A percentile compares a stretch with the other conserved stretches of the same genome.
These are phyloP conservation scores for Calonectria pauciramosa DNA, from an alignment of 2,329 filamentous ascomycete genomes.

Conservation along the genomic window DNA sequence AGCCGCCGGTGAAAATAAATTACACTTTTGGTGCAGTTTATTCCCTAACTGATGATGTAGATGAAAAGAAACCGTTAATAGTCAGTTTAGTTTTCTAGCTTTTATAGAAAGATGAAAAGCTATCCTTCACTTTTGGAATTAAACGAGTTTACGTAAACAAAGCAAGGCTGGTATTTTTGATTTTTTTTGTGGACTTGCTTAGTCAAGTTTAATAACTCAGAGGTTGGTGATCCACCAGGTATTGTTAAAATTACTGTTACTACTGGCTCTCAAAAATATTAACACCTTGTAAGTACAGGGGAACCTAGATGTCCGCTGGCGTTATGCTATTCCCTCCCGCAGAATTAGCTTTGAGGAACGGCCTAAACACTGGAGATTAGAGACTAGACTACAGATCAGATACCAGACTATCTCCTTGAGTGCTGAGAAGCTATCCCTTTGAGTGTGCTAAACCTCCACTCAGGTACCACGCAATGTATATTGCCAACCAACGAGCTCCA, in stretches of 20 bases:
- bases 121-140: neutral
- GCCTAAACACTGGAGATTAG: too few species aligned
- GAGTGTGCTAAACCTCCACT: too few species aligned
- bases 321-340: too few species aligned
- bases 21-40: slow-evolving; percentile 65
- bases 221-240: neutral
- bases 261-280: neutral
- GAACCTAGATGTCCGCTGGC: too few species aligned
- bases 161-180: neutral
- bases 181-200: neutral
- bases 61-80: too few species aligned
- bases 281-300: neutral
- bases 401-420: too few species aligned
- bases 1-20: slow-evolving; percentile 62
- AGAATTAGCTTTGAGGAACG: too few species aligned
- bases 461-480: too few species aligned
- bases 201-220: neutral
- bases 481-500: too few species aligned
- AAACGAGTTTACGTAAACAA: neutral
- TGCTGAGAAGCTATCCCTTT: too few species aligned
- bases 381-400: too few species aligned
- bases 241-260: neutral
- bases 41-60: slow-evolving; percentile 58
- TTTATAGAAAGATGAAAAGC: neutral
- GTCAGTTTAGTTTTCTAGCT: too few species aligned